phyloP scores from a whole-genome alignment of 2,329 filamentous ascomycete species.

The Aschersonia sp. region DNA sequence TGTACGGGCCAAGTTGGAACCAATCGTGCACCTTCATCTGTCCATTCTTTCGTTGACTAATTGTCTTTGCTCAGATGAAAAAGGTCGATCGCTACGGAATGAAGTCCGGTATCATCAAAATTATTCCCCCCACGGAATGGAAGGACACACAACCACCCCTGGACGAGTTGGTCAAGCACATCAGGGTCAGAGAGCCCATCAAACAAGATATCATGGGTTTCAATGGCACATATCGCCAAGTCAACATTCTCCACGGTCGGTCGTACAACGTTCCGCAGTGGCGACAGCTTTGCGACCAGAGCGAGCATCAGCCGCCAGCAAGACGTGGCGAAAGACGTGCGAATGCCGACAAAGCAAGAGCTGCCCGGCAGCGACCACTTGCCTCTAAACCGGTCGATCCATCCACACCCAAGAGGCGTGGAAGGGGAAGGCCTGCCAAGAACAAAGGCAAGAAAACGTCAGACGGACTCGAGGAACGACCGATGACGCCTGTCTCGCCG shows the following conservation, averaged over 20 bases:
- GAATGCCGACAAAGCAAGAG: conserved; percentile 38
- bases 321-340: conserved; percentile 69
- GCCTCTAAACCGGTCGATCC: conserved; percentile 16
- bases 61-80: conserved; percentile 37
- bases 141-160: conserved; percentile 64
- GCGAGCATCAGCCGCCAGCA: conserved; percentile 89
- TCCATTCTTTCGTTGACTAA: conserved; percentile 10
- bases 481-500: conserved; percentile 45
- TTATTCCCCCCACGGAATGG: conserved; percentile 91
- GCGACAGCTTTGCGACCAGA: conserved; percentile 85
- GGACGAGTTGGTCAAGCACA: conserved; percentile 76
- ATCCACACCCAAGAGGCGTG: conserved; percentile 22
- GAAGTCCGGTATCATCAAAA: conserved; percentile 93
- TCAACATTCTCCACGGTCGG: conserved; percentile 90
- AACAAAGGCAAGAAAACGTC: conserved; percentile 22
- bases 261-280: conserved; percentile 96
- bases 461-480: conserved; percentile 32
- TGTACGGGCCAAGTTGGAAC: conserved; percentile 33
- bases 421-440: conserved; percentile 23
- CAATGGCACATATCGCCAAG: conserved; percentile 89
- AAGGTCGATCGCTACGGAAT: conserved; percentile 91
- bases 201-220: conserved; percentile 97
- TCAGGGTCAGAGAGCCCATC: conserved; percentile 92
- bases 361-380: conserved; percentile 23
- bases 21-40: not conserved